phyloP scores from a whole-genome alignment of 2,329 filamentous ascomycete genomes.

The Monosporascus sp. region DNA sequence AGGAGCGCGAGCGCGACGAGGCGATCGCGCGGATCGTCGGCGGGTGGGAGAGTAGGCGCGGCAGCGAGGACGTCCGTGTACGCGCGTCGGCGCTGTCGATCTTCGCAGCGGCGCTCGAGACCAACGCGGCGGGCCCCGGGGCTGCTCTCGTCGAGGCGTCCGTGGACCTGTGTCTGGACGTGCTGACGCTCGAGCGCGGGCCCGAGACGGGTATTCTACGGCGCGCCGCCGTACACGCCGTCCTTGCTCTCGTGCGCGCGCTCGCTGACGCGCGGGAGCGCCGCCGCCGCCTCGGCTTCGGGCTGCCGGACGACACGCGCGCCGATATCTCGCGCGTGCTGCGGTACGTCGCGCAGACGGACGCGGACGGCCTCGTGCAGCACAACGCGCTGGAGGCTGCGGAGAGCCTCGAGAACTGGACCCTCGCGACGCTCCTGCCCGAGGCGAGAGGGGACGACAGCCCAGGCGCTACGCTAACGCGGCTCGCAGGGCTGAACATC shows the following conservation, averaged over 20 bases:
- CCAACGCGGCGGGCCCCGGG: slow-evolving; percentile 52
- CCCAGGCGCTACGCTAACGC: slow-evolving; percentile 20
- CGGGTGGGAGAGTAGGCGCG: slow-evolving; percentile 63
- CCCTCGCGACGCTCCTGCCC: slow-evolving; percentile 46
- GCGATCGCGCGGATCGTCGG: slow-evolving; percentile 55
- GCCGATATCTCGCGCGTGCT: slow-evolving; percentile 59
- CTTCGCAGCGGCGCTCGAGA: slow-evolving; percentile 55
- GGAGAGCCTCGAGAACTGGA: slow-evolving; percentile 62
- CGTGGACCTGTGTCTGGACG: slow-evolving; percentile 58
- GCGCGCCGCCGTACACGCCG: slow-evolving; percentile 59
- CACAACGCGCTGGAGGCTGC: slow-evolving; percentile 63
- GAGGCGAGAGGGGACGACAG: slow-evolving; percentile 18
- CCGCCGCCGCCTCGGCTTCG: slow-evolving; percentile 45
- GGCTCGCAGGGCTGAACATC: slow-evolving; percentile 35
- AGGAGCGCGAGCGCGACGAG: slow-evolving; percentile 42
- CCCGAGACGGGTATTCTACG: slow-evolving; percentile 60
- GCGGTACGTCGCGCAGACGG: slow-evolving; percentile 58
- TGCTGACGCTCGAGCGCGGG: slow-evolving; percentile 58
- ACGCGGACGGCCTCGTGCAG: slow-evolving; percentile 63
- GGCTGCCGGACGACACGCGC: slow-evolving; percentile 49
- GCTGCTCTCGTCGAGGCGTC: slow-evolving; percentile 47
- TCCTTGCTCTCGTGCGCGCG: slow-evolving; percentile 58
- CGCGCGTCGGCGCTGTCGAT: slow-evolving; percentile 66
- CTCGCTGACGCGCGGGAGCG: slow-evolving; percentile 49
- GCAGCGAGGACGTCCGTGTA: slow-evolving; percentile 65